Base-by-base conservation (phyloP, 1,284 basidiomycete genomes). In the Irpex rosettiformis region DNA sequence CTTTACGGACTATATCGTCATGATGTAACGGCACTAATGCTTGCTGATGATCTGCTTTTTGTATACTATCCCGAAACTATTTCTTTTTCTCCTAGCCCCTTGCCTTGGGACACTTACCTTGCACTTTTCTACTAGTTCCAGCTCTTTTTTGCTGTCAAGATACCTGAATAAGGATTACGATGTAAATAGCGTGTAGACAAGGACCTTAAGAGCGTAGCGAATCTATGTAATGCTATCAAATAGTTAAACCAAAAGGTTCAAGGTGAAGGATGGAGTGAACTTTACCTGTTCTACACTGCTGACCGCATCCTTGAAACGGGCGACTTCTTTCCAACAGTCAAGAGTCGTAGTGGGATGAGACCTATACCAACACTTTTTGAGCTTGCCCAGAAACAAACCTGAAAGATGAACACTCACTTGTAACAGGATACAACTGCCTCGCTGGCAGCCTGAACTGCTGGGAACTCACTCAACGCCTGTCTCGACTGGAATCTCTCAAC, bases 251-350 rank as follows among this genome's bases (percentile, higher is more conserved):
- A 21, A 0, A 16, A 57, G 57, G 56, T 63, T 62, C 58, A 54
- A 7, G 58, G 21, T 16, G 5, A 16, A 29, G n/a, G 10, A 21
- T 51, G 21, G 56, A 3, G 18, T 13, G 22, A 47, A 2, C 59
- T 77, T 63, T 59, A 83, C 84, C 70, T 80, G 76, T 71, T 94
- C 92, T 66, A 90, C 76, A 55, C 79, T 73, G 10, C 80, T 79
- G 16, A 94, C 88, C 1, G 88, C 82, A 29, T 76, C 68, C 68
- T 87, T 93, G 76, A 94, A 94, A 21, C 78, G 79, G n/a, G 75
- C 72, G 3, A 92, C 89, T 67, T 92, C 83, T 61, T 77, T 79
- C 87, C 86, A 91, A 72, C 92, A 94, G 64, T 93, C 83, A 45
- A 94, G 72, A 22, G 91, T 78, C 4, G 78, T 82, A 0, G 74